Base-by-base conservation (phyloP, 805 yeast genomes). In the Zygoascus bituminiphila region DNA sequence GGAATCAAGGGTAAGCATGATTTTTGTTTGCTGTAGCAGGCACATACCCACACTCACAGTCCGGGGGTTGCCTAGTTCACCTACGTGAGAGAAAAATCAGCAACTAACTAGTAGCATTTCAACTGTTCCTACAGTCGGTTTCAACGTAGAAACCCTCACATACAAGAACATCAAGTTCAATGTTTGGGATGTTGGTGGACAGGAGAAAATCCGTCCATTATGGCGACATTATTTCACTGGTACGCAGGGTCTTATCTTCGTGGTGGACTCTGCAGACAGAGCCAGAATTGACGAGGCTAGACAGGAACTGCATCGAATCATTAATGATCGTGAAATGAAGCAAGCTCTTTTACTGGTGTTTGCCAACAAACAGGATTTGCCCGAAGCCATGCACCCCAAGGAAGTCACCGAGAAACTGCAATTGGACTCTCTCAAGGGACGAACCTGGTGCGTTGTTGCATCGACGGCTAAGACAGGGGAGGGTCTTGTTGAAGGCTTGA, bases 181-280 rank as follows among this genome's bases (percentile, higher is more conserved):
- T 52, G 96, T 88, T 57, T 88, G 97, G 98, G 98, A 91, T 80
- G 96, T 89, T 62, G 98, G 98, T 84, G 98, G 98, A 80, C 98
- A 91, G 77, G 96, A 88, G 73, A 89, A 89, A 75, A 91, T 91
- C 66, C 86, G 98, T 76, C 96, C 98, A 52, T 77, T 91, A 71
- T 91, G 98, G 98, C 85, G 96, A 66, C 96, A 89, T 63, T 89
- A 89, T 68, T 88, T 84, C 67, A 85, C 95, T 10, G 95, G 95
- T 35, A 87, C 96, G 4, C 84, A 88, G 62, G 96, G 95, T 8
- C 74, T 89, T 50, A 87, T 89, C 48, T 89, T 86, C 65, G 97
- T 89, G 48, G 83, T 89, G 51, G 98, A 89, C 67, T 77, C 88
- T 5, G 78, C 84, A 6, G 95, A 88, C 66, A 62, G 68, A 41